These are phyloP conservation scores for Falciphora oryzae DNA, from an alignment of 2,329 filamentous ascomycete species.

Conservation along the genomic window DNA sequence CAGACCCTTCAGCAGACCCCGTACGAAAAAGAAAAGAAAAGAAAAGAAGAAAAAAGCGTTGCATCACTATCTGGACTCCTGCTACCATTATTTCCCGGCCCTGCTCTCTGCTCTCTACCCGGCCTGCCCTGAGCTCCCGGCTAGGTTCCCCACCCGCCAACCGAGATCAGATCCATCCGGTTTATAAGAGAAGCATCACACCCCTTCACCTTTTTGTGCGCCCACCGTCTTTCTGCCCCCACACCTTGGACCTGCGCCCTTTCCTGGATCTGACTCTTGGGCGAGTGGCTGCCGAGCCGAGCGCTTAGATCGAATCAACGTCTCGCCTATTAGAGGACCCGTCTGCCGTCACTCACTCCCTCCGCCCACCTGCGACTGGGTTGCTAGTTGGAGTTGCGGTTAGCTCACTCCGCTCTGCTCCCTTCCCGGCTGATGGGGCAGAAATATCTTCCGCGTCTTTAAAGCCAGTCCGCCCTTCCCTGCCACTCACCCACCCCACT, in stretches of 20 bases:
- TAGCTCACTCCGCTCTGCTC: not conserved
- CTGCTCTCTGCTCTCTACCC: not conserved
- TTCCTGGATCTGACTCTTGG: not conserved
- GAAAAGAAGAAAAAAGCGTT: not conserved
- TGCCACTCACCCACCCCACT: not conserved
- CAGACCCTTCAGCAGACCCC: not conserved
- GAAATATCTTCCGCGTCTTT: not conserved
- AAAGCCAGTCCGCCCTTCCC: not conserved
- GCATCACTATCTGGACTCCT: not conserved
- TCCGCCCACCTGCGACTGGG: not conserved
- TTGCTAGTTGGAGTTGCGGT: not conserved
- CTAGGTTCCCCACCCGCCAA: not conserved
- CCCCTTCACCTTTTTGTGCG: not conserved
- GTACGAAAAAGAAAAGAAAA: not conserved
- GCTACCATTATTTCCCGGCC: not conserved
- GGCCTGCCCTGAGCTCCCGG: too few species aligned
- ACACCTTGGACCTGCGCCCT: not conserved
- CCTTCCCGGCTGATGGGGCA: not conserved
- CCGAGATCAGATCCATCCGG: slow-evolving; percentile 1
- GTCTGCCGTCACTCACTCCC: not conserved
- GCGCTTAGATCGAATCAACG: not conserved
- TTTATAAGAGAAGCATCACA: slow-evolving; percentile 1
- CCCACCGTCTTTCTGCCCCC: not conserved
- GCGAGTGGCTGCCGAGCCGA: not conserved
- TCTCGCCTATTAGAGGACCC: not conserved